A percentile compares a stretch with the other conserved stretches of the same genome.
phyloP scores from a whole-genome alignment of 2,329 filamentous ascomycete species.

The Domatiomyces globalis region DNA sequence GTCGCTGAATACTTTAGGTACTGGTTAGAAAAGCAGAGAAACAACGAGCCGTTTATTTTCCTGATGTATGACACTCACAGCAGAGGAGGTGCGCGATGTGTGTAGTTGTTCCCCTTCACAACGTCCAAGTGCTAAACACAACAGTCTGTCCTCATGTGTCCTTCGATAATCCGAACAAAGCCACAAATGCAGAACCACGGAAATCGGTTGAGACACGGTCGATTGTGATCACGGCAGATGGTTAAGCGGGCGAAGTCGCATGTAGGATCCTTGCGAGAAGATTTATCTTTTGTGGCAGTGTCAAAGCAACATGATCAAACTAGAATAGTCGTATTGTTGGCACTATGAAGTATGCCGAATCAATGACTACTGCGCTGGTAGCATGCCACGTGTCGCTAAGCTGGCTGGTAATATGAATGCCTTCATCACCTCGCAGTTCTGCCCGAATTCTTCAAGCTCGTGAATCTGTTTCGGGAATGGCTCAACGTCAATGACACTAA shows the following conservation, averaged over 20 bases:
- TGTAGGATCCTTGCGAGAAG: neutral
- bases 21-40: constrained; percentile 17
- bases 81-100: constrained; percentile 2
- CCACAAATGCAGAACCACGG: neutral
- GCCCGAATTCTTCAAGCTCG: too few relatives aligned
- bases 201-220: constrained; percentile 3
- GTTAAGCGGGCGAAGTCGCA: constrained; percentile 1
- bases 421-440: too few relatives aligned
- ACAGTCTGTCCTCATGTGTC: constrained; percentile 7
- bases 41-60: constrained; percentile 15
- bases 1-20: constrained; percentile 7
- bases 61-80: constrained; percentile 3
- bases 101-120: neutral
- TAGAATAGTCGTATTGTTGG: neutral
- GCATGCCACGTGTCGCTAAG: too few relatives aligned
- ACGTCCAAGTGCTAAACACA: neutral
- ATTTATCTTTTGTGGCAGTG: too few relatives aligned
- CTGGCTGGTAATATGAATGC: too few relatives aligned
- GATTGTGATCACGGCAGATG: constrained; percentile 3
- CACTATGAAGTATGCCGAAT: neutral
- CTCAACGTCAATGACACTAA: too few relatives aligned
- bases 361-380: too few relatives aligned
- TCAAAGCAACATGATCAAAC: too few relatives aligned
- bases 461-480: too few relatives aligned
- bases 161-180: constrained; percentile 3